Evolutionary conservation across 116 monocot species (phyloP), one percentile per base, ranked within the genome.

Genomic region (Trichopus zeylanicus): DNA sequence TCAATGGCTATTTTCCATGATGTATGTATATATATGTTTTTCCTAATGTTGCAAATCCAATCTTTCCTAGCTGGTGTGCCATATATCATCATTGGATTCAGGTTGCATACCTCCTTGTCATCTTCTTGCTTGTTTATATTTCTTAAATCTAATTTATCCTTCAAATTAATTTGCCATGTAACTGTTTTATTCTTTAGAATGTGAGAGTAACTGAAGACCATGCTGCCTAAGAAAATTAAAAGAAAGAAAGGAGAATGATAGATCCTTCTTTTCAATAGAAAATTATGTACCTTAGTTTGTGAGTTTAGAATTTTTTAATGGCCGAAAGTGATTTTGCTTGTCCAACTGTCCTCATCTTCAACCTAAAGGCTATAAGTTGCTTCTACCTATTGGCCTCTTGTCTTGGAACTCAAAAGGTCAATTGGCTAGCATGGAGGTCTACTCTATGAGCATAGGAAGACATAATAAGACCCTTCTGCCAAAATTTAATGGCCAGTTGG

Each of bases 21-120:
- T 12, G 42, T 16, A 42, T 42, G 42, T 16, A 42, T 16, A n/a
- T 16, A 42, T 42, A 3, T 42, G 13, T 23, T 37, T 51, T 37
- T 51, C 55, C 65, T 23, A 29, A 51, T 76, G 13, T 60, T 87
- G 67, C 77, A 91, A 91, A 98, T 98, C 68, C 97, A 98, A 75
- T 98, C 97, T 48, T 98, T 82, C 70, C 74, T 91, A 28, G 97
- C 88, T 58, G 97, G 88, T 30, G 91, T 98, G 38, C 87, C 91
- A 20, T 98, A 66, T 73, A 78, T 98, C 69, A 82, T 98, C 20
- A 61, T 91, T 73, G 97, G 97, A 56, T 98, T 71, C 77, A 87
- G 91, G 97, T 91, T 78, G 18, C 32, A 35, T 48, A 6, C 26
- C 19, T 63, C 22, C 29, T 7, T 27, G 33, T 52, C 52, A 21